These are phyloP conservation scores for Diplodia sapinea DNA, from an alignment of 2,329 filamentous ascomycete genomes.

Conservation along the genomic window DNA sequence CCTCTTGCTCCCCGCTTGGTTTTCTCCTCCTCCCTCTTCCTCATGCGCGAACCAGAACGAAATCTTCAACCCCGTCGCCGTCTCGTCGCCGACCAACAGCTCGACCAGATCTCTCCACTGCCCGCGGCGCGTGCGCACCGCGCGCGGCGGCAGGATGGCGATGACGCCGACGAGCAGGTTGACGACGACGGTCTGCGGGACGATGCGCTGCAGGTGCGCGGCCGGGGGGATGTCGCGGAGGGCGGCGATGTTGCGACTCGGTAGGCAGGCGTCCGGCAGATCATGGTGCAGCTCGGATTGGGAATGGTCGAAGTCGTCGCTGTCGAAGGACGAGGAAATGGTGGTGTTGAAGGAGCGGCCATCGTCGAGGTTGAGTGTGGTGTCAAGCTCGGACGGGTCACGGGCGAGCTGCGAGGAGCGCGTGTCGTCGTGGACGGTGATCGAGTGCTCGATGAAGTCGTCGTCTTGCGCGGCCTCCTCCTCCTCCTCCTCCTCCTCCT, in stretches of 20 bases:
- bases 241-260: slow-evolving; percentile 60
- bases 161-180: slow-evolving; percentile 77
- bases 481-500: background rate
- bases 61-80: slow-evolving; percentile 76
- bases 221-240: slow-evolving; percentile 74
- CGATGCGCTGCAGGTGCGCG: slow-evolving; percentile 67
- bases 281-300: slow-evolving; percentile 9
- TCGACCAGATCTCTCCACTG: slow-evolving; percentile 69
- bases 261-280: slow-evolving; percentile 39
- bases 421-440: slow-evolving; percentile 71
- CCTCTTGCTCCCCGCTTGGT: background rate
- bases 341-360: slow-evolving; percentile 38
- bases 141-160: slow-evolving; percentile 76
- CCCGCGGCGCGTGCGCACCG: slow-evolving; percentile 61
- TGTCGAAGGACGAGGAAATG: slow-evolving; percentile 45
- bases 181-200: slow-evolving; percentile 67
- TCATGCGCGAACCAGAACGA: slow-evolving; percentile 76
- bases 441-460: slow-evolving; percentile 76
- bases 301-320: slow-evolving; percentile 42
- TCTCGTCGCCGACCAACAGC: slow-evolving; percentile 83
- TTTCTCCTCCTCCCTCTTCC: slow-evolving; percentile 9
- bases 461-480: background rate
- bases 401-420: slow-evolving; percentile 62
- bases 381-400: background rate
- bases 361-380: slow-evolving; percentile 24